Evolutionary conservation across 2,329 filamentous ascomycete species (phyloP), one percentile per base, ranked within the genome.

Genomic region (Anisogramma anomala): DNA sequence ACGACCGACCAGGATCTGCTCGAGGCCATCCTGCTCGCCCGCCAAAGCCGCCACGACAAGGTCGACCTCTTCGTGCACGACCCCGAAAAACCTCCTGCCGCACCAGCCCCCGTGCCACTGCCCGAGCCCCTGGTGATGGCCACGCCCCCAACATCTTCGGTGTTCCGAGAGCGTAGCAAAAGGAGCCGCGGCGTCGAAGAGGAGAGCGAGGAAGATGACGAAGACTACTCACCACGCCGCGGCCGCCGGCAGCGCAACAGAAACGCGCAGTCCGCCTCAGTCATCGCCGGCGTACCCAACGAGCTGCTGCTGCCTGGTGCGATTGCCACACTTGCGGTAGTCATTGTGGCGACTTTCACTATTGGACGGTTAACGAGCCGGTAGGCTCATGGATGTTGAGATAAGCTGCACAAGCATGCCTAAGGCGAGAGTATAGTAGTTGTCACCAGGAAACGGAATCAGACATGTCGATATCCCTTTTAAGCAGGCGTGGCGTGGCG

Each of bases 11-110:
- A 89, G 50, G 91, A 98, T 58, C 73, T 98, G 31, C 65, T 91
- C 2, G 91, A 98, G 62, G 87, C 91, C 2, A 85, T 98, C 50
- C 71, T 80, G 15, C 73, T 96, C 20, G 85, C 89, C 4, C 81
- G 85, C 46, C 79, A 83, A 44, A 72, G 75, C 33, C 77, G 71
- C 51, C 79, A 78, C 33, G 91, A 96, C 52, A 98, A 98, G 71
- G 91, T 98, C 15, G 91, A 98, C 55, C 72, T 98, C 13, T 96
- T 94, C 54, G 88, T 96, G 10, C 91, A 98, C 58, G 84, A 98
- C 53, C 88, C 89, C 1, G 78, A 87, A 48, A 82, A 91, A 63
- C 79, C 89, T n/a, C 84, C 88, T 0, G 72, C 87, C n/a, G 67
- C 77, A 8, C 67, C 73, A 1, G 72, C 76, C 0, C 61, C 79